Percentiles rank a stretch among this genome's conserved stretches.
Evolutionary conservation across 805 yeast genomes (phyloP).

Genomic region (Pichia sporocuriosa): DNA sequence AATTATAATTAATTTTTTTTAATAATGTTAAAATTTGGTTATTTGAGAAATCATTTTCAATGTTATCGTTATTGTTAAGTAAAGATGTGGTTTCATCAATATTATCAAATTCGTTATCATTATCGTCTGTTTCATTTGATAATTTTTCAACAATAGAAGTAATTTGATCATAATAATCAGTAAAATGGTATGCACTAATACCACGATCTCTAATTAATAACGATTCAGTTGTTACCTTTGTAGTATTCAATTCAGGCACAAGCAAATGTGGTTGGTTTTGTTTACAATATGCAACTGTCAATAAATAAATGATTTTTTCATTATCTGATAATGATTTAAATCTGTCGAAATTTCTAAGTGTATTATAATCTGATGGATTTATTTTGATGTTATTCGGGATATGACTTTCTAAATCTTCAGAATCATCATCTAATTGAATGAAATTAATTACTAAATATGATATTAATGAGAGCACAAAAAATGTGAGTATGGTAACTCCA

Average conservation of each 20-base stretch:
- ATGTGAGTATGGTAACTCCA: slow-evolving; percentile 4
- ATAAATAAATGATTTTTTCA: slow-evolving; percentile 22
- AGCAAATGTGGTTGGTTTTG: slow-evolving; percentile 22
- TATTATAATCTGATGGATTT: slow-evolving; percentile 13
- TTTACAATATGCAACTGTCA: slow-evolving; percentile 22
- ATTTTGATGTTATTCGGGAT: slow-evolving; percentile 11
- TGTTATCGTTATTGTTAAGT: neutral
- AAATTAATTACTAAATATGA: slow-evolving; percentile 3
- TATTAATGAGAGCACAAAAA: neutral
- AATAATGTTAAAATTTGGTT: slow-evolving; percentile 2
- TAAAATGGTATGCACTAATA: slow-evolving; percentile 28
- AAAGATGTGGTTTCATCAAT: slow-evolving; percentile 9
- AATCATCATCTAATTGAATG: slow-evolving; percentile 3
- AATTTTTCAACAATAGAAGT: slow-evolving; percentile 18
- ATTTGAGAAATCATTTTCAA: neutral
- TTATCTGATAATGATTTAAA: slow-evolving; percentile 2
- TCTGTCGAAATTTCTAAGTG: neutral
- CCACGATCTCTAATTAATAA: slow-evolving; percentile 32
- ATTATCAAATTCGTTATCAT: neutral
- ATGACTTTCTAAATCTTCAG: neutral
- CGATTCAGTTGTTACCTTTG: slow-evolving; percentile 24
- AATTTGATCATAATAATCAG: slow-evolving; percentile 27
- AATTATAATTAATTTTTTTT: slow-evolving; percentile 1
- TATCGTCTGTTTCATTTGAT: slow-evolving; percentile 12
- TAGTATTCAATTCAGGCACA: slow-evolving; percentile 17